Conservation (phyloP, 305 asterid genomes). For the Fraxinus dipetala region DNA sequence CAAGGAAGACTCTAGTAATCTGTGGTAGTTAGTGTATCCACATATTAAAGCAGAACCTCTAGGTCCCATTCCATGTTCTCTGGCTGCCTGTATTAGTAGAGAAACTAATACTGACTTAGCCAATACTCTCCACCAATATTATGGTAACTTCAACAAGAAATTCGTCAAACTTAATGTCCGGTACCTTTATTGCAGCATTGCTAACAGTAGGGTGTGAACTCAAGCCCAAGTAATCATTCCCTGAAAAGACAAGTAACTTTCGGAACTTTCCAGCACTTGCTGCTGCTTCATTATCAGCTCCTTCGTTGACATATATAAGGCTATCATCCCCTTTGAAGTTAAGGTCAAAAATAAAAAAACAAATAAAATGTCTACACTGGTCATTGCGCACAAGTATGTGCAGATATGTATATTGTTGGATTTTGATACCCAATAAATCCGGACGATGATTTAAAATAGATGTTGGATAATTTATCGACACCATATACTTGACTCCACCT, state of each 20-base stretch:
- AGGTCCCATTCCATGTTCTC: conserved; percentile 94
- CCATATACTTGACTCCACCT: too few species aligned
- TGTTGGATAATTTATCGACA: too few species aligned
- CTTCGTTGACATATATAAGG: conserved; percentile 23
- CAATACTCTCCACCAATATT: not conserved
- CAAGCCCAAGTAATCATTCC: conserved; percentile 94
- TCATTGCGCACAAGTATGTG: too few species aligned
- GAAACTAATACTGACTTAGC: conserved; percentile 4
- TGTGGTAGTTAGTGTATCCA: conserved; percentile 90
- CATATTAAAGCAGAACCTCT: conserved; percentile 94
- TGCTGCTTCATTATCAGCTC: conserved; percentile 33
- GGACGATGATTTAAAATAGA: too few species aligned
- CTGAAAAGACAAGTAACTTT: conserved; percentile 74
- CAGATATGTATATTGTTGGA: too few species aligned
- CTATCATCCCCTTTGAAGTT: conserved; percentile 60
- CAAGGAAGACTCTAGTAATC: conserved; percentile 71
- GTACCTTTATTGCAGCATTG: conserved; percentile 71
- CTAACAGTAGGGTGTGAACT: conserved; percentile 85
- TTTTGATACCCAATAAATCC: too few species aligned
- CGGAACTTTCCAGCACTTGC: conserved; percentile 43
- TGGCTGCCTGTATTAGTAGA: conserved; percentile 62
- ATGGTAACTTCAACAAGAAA: conserved; percentile 7
- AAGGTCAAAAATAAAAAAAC: not conserved
- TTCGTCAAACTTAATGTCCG: conserved; percentile 1
- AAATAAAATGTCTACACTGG: not conserved